Evolutionary conservation across 352 stramenopile species (phyloP).

Genomic region (Globisporangium cylindrosporum): DNA sequence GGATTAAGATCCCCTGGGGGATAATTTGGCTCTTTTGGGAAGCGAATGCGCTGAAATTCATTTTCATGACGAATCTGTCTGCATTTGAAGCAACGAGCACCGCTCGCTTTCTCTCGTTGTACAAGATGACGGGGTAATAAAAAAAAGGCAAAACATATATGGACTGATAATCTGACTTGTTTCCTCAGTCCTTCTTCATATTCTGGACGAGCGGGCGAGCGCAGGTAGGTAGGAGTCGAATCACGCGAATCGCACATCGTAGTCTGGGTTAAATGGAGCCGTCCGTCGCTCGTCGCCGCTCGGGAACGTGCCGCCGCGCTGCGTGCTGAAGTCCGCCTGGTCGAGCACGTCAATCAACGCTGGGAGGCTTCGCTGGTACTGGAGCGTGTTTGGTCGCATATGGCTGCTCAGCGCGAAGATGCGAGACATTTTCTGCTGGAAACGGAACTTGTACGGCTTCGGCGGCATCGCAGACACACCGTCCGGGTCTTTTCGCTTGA

Average conservation of each 20-base stretch:
- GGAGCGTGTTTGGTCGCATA: constrained; percentile 56
- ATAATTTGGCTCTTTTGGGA: constrained; percentile 1
- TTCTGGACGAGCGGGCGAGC: neutral
- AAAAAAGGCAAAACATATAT: constrained; percentile 15
- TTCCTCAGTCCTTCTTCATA: neutral
- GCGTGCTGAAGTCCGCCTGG: constrained; percentile 62
- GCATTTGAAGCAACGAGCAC: neutral
- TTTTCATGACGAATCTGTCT: neutral
- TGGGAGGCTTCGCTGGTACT: constrained; percentile 73
- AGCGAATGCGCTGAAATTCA: neutral
- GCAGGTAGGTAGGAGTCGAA: neutral
- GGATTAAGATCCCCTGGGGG: neutral
- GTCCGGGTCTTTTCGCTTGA: constrained; percentile 87
- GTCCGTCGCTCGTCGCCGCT: constrained; percentile 41
- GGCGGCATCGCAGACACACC: constrained; percentile 85
- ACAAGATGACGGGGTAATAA: neutral
- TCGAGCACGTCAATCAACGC: constrained; percentile 81
- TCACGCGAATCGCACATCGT: constrained; percentile 46
- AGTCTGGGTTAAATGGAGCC: constrained; percentile 40
- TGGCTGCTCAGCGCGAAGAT: constrained; percentile 80
- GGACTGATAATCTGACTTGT: constrained; percentile 2
- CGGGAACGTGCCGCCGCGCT: constrained; percentile 53
- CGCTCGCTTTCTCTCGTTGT: neutral
- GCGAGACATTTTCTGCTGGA: constrained; percentile 89
- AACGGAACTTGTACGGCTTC: constrained; percentile 90